These are phyloP conservation scores for Paecilomyces formosus DNA, from an alignment of 2,329 filamentous ascomycete genomes.

Conservation along the genomic window DNA sequence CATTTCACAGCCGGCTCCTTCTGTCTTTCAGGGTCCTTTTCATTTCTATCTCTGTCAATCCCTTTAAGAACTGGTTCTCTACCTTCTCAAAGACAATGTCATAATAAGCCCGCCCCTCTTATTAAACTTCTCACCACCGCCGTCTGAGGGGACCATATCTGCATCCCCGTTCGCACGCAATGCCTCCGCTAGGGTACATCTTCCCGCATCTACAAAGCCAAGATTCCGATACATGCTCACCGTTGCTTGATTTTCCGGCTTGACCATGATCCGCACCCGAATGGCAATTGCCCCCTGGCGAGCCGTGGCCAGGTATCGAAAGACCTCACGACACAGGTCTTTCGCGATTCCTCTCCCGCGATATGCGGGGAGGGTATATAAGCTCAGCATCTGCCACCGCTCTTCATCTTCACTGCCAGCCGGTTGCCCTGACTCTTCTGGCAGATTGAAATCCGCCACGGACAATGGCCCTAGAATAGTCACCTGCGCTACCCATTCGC, in stretches of 20 bases:
- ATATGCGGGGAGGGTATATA: slow-evolving; percentile 24
- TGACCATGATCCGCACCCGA: slow-evolving; percentile 21
- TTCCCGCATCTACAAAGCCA: slow-evolving; percentile 20
- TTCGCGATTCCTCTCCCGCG: slow-evolving; percentile 22
- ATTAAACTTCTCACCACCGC: slow-evolving; percentile 13
- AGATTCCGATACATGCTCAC: slow-evolving; percentile 18
- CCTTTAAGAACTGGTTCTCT: background rate
- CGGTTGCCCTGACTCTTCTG: slow-evolving; percentile 15
- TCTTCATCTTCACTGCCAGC: slow-evolving; percentile 14
- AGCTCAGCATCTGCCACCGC: slow-evolving; percentile 21
- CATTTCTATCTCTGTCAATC: background rate
- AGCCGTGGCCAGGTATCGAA: slow-evolving; percentile 12
- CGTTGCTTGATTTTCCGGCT: slow-evolving; percentile 17
- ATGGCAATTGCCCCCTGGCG: slow-evolving; percentile 5
- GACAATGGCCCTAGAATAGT: slow-evolving; percentile 22
- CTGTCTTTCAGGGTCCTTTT: background rate
- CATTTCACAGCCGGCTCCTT: background rate
- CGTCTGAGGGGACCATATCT: slow-evolving; percentile 19
- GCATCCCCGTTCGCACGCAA: slow-evolving; percentile 21
- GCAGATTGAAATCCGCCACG: slow-evolving; percentile 14
- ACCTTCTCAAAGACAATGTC: slow-evolving; percentile 1
- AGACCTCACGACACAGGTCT: slow-evolving; percentile 16
- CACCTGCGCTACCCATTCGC: slow-evolving; percentile 23
- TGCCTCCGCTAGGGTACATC: slow-evolving; percentile 21
- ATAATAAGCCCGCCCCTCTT: slow-evolving; percentile 12